Percentiles rank a stretch among this genome's conserved stretches.
phyloP scores from a whole-genome alignment of 176 grass and related monocot species.

The Echinochloa phyllopogon region DNA sequence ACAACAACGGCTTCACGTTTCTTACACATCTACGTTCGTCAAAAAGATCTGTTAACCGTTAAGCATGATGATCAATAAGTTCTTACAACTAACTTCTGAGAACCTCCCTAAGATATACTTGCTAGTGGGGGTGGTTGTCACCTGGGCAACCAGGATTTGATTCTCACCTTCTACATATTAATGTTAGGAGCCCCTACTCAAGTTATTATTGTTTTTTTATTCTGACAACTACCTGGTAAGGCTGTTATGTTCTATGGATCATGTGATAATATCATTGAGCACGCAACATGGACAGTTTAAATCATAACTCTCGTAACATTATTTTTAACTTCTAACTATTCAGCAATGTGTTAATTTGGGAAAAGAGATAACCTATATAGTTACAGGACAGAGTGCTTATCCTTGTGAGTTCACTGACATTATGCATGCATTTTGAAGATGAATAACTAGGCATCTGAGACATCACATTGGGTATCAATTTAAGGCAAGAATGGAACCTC shows the following conservation, averaged over 20 bases:
- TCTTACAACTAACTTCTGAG: neutral
- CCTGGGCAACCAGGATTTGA: neutral
- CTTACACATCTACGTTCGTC: constrained; percentile 22
- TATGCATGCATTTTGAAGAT: constrained; percentile 24
- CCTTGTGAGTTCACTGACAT: neutral
- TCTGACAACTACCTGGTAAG: constrained; percentile 20
- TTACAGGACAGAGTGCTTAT: constrained; percentile 30
- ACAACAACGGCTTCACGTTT: neutral
- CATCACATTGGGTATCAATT: constrained; percentile 30
- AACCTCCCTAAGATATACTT: neutral
- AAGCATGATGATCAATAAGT: neutral
- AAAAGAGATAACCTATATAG: constrained; percentile 1
- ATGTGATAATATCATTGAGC: constrained; percentile 29
- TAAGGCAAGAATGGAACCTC: constrained; percentile 64
- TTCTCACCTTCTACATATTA: neutral
- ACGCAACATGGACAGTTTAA: constrained; percentile 30
- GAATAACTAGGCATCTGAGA: constrained; percentile 30
- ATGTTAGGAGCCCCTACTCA: neutral
- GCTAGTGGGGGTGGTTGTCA: neutral
- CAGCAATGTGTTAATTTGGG: constrained; percentile 10
- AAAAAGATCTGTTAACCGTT: constrained; percentile 13
- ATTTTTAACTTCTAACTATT: constrained; percentile 12
- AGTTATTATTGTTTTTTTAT: neutral
- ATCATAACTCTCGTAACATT: constrained; percentile 23
- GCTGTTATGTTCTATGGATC: constrained; percentile 16